A percentile compares a stretch with the other conserved stretches of the same genome.
These are phyloP conservation scores for Chrysoporthe deuterocubensis DNA, from an alignment of 2,329 filamentous ascomycete genomes.

Conservation along the genomic window DNA sequence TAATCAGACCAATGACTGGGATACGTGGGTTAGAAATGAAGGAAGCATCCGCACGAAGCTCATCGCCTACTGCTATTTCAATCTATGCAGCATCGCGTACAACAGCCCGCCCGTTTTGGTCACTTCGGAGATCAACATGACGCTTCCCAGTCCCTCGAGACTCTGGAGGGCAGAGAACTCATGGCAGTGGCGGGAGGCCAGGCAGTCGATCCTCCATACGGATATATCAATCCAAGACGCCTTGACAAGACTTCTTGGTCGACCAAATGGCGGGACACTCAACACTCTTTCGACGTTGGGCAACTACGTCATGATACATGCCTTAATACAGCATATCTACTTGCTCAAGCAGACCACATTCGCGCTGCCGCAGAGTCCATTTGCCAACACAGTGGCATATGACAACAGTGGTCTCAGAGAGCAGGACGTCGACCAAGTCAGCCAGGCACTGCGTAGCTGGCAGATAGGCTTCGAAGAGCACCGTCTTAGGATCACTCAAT, in stretches of 20 bases:
- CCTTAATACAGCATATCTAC: conserved; percentile 73
- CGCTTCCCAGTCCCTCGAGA: conserved; percentile 57
- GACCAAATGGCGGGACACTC: conserved; percentile 52
- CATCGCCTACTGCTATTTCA: conserved; percentile 65
- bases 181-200: conserved; percentile 64
- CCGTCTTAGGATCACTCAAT: conserved; percentile 53
- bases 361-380: conserved; percentile 10
- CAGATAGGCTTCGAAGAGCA: conserved; percentile 62
- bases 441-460: conserved; percentile 61
- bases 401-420: conserved; percentile 56
- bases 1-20: conserved; percentile 58
- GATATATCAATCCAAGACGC: conserved; percentile 62
- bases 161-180: conserved; percentile 61
- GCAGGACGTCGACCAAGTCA: conserved; percentile 61
- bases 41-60: conserved; percentile 62
- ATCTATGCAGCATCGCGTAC: conserved; percentile 65
- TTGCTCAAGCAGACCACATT: conserved; percentile 67
- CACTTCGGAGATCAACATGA: conserved; percentile 62
- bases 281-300: conserved; percentile 63
- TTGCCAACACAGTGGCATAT: conserved; percentile 50
- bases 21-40: conserved; percentile 63
- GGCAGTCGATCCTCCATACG: conserved; percentile 53
- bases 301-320: conserved; percentile 74
- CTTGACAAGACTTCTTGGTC: conserved; percentile 58
- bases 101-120: conserved; percentile 62